Base-by-base conservation (phyloP, 148 eudicot genomes). In the Vaccinium corymbosum region DNA sequence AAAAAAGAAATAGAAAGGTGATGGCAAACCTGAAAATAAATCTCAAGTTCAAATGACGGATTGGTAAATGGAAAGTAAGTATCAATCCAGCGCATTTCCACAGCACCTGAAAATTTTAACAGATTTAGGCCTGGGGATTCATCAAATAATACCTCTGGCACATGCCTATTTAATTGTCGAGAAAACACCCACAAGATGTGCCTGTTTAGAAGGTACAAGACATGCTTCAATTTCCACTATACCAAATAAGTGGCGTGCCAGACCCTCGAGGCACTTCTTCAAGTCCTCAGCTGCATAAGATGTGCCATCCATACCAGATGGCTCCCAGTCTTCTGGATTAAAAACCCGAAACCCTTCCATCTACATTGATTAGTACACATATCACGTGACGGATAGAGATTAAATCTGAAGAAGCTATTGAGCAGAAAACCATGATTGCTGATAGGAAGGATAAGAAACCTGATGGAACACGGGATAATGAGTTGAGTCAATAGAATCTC, bases 31-130 rank as follows among this genome's bases (percentile, higher is more conserved):
- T 97, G 97, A 84, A 97, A 97, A 85, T 87, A 95, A 89, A 97
- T 97, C 88, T 97, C 98, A 77, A 97, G 94, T 86, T 97, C 99
- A 89, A 91, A 97, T 86, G 99, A 97, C 6, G 98, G 99, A 83
- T 87, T 87, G 13, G 99, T 97, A 86, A 97, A 97, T 35, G 99
- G 99, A 90, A 97, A 97, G 76, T 97, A 97, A 79, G 99, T 92
- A 88, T 97, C 98, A 83, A 97, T 88, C 99, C 99, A 97, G 68
- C 98, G 98, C 99, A 95, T 97, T 89, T 94, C 99, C 76, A 97
- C 98, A 75, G 92, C 89, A 89, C 99, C 99, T 97, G 88, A 83
- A 80, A 52, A 71, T 10, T 78, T 83, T 48, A 76, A 57, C 25
- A 79, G 19, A 29, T 86, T 70, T 80, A 17, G 62, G 55, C 35